Evolutionary conservation across 2,329 filamentous ascomycete genomes (phyloP).

Genomic region (Xylaria digitata): DNA sequence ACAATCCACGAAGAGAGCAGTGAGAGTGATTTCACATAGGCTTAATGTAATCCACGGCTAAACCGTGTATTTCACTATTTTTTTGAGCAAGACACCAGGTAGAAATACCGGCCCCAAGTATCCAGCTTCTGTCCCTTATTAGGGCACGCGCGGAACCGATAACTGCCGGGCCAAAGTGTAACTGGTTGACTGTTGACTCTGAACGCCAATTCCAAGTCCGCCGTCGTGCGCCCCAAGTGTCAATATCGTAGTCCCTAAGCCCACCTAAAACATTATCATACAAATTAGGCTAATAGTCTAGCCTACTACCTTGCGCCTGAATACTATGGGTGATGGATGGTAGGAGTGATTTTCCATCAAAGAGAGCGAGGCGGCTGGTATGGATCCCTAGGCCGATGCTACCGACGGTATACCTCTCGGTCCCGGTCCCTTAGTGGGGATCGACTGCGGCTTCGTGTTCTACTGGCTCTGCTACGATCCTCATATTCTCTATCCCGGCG

Average conservation of each 20-base stretch:
- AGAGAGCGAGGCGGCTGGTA: background rate
- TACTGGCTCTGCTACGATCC: conserved; percentile 54
- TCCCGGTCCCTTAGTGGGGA: conserved; percentile 54
- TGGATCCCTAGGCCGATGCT: conserved; percentile 42
- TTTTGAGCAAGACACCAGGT: background rate
- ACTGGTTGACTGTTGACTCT: conserved; percentile 19
- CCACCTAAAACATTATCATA: conserved; percentile 22
- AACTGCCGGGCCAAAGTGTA: conserved; percentile 12
- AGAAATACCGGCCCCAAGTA: conserved; percentile 1
- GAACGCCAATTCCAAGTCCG: conserved; percentile 26
- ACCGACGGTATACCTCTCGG: conserved; percentile 63
- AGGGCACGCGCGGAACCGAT: conserved; percentile 3
- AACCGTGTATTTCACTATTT: conserved; percentile 8
- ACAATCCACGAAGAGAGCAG: conserved; percentile 80
- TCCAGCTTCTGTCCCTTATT: background rate
- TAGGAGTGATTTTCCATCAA: background rate
- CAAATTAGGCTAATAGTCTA: conserved; percentile 22
- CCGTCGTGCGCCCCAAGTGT: conserved; percentile 22
- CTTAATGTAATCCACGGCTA: conserved; percentile 19
- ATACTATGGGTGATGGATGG: background rate
- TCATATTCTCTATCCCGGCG: conserved; percentile 51
- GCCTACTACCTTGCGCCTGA: conserved; percentile 2
- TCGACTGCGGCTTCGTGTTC: conserved; percentile 59
- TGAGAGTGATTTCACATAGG: conserved; percentile 57
- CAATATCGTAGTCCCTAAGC: background rate